These are phyloP conservation scores for Tagetes patula DNA, from an alignment of 129 eudicot species.

Conservation along the genomic window DNA sequence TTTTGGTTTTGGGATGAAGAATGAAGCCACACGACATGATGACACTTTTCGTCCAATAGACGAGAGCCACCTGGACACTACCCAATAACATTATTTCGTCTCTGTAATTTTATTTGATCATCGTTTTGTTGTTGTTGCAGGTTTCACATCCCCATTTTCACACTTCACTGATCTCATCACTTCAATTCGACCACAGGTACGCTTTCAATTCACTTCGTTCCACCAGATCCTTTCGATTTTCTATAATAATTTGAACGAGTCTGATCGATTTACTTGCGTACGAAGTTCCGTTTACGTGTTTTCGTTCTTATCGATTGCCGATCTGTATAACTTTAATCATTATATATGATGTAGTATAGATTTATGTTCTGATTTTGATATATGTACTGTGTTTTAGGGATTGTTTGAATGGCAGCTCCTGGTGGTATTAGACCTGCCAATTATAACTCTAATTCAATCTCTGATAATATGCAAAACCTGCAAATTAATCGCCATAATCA, in stretches of 20 bases:
- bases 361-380: constrained; percentile 19
- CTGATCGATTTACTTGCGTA: not conserved
- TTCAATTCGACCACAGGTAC: constrained; percentile 17
- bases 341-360: not conserved
- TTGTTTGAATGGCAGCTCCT: constrained; percentile 55
- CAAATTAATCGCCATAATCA: constrained; percentile 51
- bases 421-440: constrained; percentile 51
- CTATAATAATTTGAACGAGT: not conserved
- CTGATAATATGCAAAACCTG: constrained; percentile 63
- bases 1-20: no score
- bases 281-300: constrained; percentile 10
- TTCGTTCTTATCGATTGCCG: constrained; percentile 16
- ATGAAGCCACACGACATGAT: constrained; percentile 2
- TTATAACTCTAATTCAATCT: constrained; percentile 58
- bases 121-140: not conserved
- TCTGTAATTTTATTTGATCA: constrained; percentile 8
- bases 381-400: constrained; percentile 26
- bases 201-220: constrained; percentile 4
- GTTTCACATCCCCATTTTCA: not conserved
- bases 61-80: not conserved
- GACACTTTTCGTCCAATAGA: constrained; percentile 21
- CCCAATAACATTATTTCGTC: constrained; percentile 12
- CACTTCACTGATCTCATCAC: constrained; percentile 30
- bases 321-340: constrained; percentile 19
- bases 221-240: not conserved